Percentiles rank a stretch among this genome's conserved stretches.
These are phyloP conservation scores for Trametes punicea DNA, from an alignment of 768 basidiomycete species.

Conservation along the genomic window DNA sequence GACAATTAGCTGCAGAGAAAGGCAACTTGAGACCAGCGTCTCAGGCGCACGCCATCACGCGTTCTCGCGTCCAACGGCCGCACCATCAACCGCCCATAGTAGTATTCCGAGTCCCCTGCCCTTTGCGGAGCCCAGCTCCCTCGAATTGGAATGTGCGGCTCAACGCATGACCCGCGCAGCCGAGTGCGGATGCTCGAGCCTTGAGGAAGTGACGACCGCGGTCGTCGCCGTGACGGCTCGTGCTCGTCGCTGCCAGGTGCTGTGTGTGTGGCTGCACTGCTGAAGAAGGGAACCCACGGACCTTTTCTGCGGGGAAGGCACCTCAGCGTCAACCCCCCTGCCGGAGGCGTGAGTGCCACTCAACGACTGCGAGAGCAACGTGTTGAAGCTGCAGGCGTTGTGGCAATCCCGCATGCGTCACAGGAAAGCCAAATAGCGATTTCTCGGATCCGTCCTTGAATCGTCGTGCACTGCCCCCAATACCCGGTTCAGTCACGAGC, in stretches of 20 bases:
- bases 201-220: neutral
- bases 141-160: neutral
- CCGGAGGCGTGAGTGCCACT: slow-evolving; percentile 4
- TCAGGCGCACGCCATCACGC: slow-evolving; percentile 7
- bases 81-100: slow-evolving; percentile 3
- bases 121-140: neutral
- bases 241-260: neutral
- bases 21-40: slow-evolving; percentile 6
- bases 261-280: neutral
- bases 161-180: neutral
- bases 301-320: neutral
- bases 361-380: neutral
- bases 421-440: neutral
- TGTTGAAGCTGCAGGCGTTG: neutral
- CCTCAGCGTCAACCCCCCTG: slow-evolving; percentile 6
- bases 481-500: neutral
- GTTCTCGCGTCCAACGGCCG: slow-evolving; percentile 18
- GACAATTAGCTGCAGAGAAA: slow-evolving; percentile 5
- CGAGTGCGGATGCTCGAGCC: neutral
- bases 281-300: neutral
- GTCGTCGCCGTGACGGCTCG: neutral
- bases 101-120: neutral
- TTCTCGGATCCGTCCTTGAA: slow-evolving; percentile 4
- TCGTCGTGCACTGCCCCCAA: neutral
- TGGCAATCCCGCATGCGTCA: neutral